Percentiles rank a stretch among this genome's conserved stretches.
phyloP scores from a whole-genome alignment of 2,329 filamentous ascomycete species.

The Alternaria brassicae region DNA sequence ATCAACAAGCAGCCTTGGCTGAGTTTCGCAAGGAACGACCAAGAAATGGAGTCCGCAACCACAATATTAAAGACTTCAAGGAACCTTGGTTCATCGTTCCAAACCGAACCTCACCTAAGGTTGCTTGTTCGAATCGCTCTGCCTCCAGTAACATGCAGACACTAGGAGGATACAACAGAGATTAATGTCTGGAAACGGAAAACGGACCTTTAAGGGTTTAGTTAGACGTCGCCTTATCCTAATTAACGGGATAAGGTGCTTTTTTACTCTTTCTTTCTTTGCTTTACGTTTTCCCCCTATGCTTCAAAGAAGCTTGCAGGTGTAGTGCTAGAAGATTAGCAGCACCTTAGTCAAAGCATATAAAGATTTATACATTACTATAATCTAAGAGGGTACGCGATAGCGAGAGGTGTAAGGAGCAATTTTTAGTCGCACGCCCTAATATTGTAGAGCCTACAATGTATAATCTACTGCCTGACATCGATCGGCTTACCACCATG shows the following conservation, averaged over 20 bases:
- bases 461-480: conserved; percentile 14
- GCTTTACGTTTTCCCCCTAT: not conserved
- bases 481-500: conserved; percentile 43
- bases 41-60: not conserved
- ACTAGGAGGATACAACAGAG: conserved; percentile 2
- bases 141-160: not conserved
- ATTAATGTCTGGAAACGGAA: not conserved
- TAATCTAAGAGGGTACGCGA: too few species aligned
- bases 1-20: not conserved
- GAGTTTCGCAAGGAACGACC: conserved; percentile 5
- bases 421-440: not conserved
- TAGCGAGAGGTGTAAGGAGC: too few species aligned
- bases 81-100: conserved; percentile 5
- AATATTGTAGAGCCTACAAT: not conserved
- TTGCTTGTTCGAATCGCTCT: not conserved
- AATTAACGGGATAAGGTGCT: not conserved
- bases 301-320: too few species aligned
- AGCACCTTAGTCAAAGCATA: not conserved
- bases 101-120: conserved; percentile 2
- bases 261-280: not conserved
- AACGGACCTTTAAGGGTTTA: not conserved
- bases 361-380: not conserved
- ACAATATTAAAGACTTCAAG: not conserved
- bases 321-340: not conserved
- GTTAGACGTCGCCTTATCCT: conserved; percentile 1